Percentiles rank a stretch among this genome's conserved stretches.
phyloP scores from a whole-genome alignment of 768 basidiomycete species.

The Tephrocybe rancida region DNA sequence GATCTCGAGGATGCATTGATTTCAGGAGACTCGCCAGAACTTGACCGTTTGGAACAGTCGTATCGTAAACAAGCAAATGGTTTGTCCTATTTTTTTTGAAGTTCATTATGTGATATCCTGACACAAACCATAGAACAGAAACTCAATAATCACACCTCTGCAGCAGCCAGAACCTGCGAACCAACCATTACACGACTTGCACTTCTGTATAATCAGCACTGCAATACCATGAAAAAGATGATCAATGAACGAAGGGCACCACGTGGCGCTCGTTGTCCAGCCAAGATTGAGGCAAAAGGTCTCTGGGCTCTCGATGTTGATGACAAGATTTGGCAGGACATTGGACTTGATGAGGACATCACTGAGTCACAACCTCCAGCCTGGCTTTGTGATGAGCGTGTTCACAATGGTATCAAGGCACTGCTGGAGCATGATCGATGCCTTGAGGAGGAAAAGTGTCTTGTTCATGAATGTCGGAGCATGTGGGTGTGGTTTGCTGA shows the following conservation, averaged over 20 bases:
- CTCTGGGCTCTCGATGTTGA: conserved; percentile 36
- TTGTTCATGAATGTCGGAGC: conserved; percentile 16
- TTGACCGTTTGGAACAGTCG: conserved; percentile 21
- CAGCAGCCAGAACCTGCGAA: neutral
- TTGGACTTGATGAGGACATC: conserved; percentile 29
- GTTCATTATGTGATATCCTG: too few species aligned
- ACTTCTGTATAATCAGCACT: conserved; percentile 29
- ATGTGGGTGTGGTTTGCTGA: conserved; percentile 27
- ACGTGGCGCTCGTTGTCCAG: conserved; percentile 21
- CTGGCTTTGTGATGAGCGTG: conserved; percentile 31
- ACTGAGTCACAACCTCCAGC: conserved; percentile 7
- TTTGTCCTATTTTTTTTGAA: conserved; percentile 1
- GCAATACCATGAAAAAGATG: conserved; percentile 19
- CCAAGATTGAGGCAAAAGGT: conserved; percentile 17
- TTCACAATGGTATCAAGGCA: conserved; percentile 29
- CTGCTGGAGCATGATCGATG: conserved; percentile 27
- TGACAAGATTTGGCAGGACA: conserved; percentile 36
- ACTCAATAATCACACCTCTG: too few species aligned
- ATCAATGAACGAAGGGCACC: conserved; percentile 24
- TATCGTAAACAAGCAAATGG: conserved; percentile 20
- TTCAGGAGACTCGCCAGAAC: conserved; percentile 1
- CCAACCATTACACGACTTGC: conserved; percentile 27
- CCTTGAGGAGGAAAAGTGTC: conserved; percentile 24
- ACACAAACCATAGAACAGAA: too few species aligned
- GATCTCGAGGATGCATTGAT: too few species aligned